These are phyloP conservation scores for Mimosa bimucronata DNA, from an alignment of 306 rosid genomes.

Conservation along the genomic window DNA sequence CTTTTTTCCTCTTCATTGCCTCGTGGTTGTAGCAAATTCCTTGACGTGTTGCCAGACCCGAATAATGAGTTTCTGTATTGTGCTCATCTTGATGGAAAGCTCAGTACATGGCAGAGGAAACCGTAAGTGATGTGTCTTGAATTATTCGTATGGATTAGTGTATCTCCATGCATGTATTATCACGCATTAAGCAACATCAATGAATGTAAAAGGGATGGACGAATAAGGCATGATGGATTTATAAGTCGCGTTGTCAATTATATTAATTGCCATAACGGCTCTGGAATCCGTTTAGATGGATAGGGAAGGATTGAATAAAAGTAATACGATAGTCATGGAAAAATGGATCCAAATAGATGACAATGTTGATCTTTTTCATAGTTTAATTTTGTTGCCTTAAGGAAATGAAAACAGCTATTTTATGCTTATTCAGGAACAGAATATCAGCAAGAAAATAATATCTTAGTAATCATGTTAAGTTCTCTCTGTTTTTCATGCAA, in stretches of 20 bases:
- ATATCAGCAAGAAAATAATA: background rate
- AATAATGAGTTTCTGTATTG: conserved; percentile 76
- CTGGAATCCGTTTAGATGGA: background rate
- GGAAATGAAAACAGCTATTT: background rate
- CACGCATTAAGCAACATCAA: background rate
- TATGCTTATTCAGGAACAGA: background rate
- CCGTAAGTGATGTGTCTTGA: conserved; percentile 54
- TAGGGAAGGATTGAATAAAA: background rate
- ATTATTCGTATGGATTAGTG: background rate
- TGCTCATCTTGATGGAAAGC: conserved; percentile 89
- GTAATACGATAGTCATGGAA: too few relatives aligned
- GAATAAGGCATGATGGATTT: too few relatives aligned
- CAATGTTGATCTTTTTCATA: too few relatives aligned
- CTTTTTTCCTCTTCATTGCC: conserved; percentile 69
- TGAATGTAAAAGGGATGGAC: too few relatives aligned
- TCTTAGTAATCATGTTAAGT: conserved; percentile 22
- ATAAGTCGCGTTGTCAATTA: background rate
- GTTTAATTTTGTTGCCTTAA: background rate
- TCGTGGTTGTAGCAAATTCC: conserved; percentile 88
- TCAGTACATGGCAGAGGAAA: conserved; percentile 93
- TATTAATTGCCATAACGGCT: background rate
- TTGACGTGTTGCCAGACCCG: conserved; percentile 87
- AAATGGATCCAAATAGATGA: too few relatives aligned
- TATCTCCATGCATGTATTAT: background rate
- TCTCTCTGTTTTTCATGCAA: conserved; percentile 13